Evolutionary conservation across 495 filamentous ascomycete genomes (phyloP), one percentile per base, ranked within the genome.

Genomic region (Hypomontagnella submonticulosa): DNA sequence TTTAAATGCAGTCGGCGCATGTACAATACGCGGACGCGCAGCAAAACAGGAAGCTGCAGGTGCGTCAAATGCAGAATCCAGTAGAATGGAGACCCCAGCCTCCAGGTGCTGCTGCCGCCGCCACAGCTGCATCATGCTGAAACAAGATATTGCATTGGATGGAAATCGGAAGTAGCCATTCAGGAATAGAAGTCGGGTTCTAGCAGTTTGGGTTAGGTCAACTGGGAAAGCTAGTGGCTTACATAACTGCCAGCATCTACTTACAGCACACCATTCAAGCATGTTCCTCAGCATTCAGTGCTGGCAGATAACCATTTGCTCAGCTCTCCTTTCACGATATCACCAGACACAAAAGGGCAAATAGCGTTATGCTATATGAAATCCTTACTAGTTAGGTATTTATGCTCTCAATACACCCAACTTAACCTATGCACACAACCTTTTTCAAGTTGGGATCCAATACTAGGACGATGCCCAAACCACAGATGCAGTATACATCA

Each of bases 41-140:
- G 56, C 16, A 54, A 66, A 66, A 55, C 55, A 55, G 57, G 55
- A 61, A 66, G 56, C 63, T 61, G 63, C 56, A 61, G 56, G 50
- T 66, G 42, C 44, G 56, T 49, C 49, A 54, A 49, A 66, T 66
- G 62, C 62, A 66, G 41, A 52, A 64, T 48, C 61, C 46, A 57
- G 52, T 48, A 34, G 41, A 43, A 27, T 27, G 23, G 23, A 49
- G 27, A 27, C 51, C 52, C 57, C 64, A 67, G 57, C 64, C 64
- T 67, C 57, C 48, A 53, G 63, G 23, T 27, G 23, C 23, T 27
- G 23, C 23, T 27, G 23, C 23, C 6, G 23, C 23, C 23, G 23
- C 23, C 7, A 15, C 42, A 37, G 33, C 51, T 53, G 63, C 57
- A 61, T 67, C 32, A 51, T 34, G 57, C 57, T 57, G 63, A 61